Conservation (phyloP, 169 alveolate species). For the Plasmodium reichenowi region DNA sequence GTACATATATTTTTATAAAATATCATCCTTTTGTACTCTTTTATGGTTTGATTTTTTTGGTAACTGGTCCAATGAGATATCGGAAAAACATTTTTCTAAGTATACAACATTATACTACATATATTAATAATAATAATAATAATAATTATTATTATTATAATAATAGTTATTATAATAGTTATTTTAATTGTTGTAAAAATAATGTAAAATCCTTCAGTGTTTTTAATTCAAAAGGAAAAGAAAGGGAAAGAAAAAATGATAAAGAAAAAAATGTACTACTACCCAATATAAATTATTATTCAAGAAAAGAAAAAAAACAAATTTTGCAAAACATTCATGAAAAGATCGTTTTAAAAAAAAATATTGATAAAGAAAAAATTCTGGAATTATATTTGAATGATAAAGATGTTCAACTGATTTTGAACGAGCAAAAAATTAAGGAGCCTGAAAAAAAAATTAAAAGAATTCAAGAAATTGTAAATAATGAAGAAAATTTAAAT, state of each 20-base stretch:
- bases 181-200: conserved; percentile 10
- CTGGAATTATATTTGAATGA: conserved; percentile 39
- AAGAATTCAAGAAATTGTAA: conserved; percentile 34
- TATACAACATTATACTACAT: background rate
- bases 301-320: conserved; percentile 61
- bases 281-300: conserved; percentile 36
- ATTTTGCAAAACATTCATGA: conserved; percentile 46
- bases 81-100: conserved; percentile 11
- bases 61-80: conserved; percentile 30
- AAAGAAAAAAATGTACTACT: background rate
- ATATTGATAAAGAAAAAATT: conserved; percentile 15
- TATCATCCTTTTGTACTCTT: background rate
- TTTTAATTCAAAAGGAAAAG: too few relatives aligned
- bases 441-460: conserved; percentile 25
- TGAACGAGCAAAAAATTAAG: conserved; percentile 49
- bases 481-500: conserved; percentile 54
- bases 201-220: background rate
- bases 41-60: background rate
- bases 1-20: conserved; percentile 1
- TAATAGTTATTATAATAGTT: background rate
- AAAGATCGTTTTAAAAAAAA: conserved; percentile 39
- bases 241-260: background rate
- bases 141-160: too few relatives aligned
- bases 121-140: too few relatives aligned
- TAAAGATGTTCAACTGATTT: conserved; percentile 41